Percentiles rank a stretch among this genome's conserved stretches.
These are phyloP conservation scores for Tulasnella sp. DNA, from an alignment of 768 basidiomycete genomes.

Conservation along the genomic window DNA sequence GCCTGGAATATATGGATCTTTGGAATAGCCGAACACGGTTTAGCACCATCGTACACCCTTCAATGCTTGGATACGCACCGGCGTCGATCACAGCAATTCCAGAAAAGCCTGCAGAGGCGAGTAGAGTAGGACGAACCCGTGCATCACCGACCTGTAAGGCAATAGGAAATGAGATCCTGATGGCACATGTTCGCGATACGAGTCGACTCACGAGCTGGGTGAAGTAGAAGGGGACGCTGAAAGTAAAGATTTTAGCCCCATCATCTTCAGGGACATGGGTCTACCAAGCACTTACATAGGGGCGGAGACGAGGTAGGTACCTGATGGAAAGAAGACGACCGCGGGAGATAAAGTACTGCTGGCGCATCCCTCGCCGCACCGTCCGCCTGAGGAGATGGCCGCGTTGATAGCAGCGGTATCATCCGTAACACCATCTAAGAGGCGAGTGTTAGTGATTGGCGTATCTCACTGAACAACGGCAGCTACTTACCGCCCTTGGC, in stretches of 20 bases:
- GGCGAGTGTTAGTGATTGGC: background rate
- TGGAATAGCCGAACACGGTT: background rate
- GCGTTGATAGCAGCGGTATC: constrained; percentile 19
- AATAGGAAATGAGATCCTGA: background rate
- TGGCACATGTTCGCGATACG: background rate
- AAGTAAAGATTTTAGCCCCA: background rate
- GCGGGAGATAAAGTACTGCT: constrained; percentile 14
- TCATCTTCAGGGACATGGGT: too few relatives aligned
- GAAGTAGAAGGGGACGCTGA: constrained; percentile 14
- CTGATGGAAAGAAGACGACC: constrained; percentile 20
- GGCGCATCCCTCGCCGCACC: constrained; percentile 17
- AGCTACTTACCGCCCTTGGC: constrained; percentile 11
- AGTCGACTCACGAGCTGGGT: constrained; percentile 13
- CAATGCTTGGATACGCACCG: constrained; percentile 1
- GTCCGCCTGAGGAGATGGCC: constrained; percentile 15
- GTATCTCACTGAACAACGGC: background rate
- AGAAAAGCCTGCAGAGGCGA: constrained; percentile 10
- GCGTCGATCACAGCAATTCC: constrained; percentile 16
- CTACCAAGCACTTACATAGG: background rate
- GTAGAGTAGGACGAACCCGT: constrained; percentile 1
- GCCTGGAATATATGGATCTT: constrained; percentile 13
- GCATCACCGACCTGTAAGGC: constrained; percentile 5
- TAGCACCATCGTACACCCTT: background rate
- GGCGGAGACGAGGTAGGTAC: constrained; percentile 11
- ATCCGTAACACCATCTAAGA: constrained; percentile 17